Conservation (phyloP, 331 rosid species). For the Prunus yedoensis region DNA sequence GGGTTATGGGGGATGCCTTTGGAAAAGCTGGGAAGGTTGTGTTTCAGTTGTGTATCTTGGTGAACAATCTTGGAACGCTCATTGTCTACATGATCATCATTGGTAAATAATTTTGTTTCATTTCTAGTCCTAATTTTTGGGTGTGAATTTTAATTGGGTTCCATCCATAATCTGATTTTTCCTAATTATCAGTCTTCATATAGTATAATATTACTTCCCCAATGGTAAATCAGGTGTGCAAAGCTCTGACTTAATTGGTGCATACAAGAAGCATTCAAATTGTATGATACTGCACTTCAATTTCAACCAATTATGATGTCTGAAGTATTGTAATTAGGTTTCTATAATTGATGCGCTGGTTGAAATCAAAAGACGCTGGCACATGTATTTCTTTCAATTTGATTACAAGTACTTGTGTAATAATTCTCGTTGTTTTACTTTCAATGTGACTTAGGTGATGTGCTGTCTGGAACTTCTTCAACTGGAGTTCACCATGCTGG, state of each 20-base stretch:
- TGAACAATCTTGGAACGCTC: constrained; percentile 66
- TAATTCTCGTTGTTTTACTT: background rate
- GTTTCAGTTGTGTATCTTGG: constrained; percentile 47
- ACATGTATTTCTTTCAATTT: background rate
- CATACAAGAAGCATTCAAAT: background rate
- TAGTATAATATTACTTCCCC: no score
- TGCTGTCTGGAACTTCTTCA: constrained; percentile 69
- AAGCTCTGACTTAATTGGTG: background rate
- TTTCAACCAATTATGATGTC: background rate
- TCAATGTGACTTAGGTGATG: constrained; percentile 46
- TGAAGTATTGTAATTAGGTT: background rate
- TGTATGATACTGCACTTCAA: background rate
- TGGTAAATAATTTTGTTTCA: constrained; percentile 28
- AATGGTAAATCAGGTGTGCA: no score
- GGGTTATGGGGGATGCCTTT: constrained; percentile 50
- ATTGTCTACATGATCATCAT: constrained; percentile 64
- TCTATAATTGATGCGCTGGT: background rate
- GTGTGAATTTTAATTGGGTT: background rate
- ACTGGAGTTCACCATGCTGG: constrained; percentile 59
- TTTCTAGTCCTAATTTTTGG: background rate
- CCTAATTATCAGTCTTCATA: background rate
- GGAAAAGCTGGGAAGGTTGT: constrained; percentile 43
- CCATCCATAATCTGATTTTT: background rate
- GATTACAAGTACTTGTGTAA: background rate
- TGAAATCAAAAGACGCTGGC: background rate